Conservation (phyloP, 208 protist species). For the Naegleria fowleri region DNA sequence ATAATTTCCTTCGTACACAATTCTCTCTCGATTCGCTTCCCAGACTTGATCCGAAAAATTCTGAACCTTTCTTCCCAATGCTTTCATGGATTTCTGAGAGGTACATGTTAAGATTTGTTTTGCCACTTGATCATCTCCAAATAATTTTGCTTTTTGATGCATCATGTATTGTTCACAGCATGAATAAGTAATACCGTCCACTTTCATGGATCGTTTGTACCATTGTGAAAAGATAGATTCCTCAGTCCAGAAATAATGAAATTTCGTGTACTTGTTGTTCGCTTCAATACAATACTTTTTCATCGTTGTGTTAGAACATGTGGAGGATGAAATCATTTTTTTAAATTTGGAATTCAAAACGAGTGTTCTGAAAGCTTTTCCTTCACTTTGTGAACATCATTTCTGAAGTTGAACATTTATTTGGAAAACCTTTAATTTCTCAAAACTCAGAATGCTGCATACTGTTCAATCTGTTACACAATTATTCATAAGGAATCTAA, state of each 20-base stretch:
- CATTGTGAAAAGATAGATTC: neutral
- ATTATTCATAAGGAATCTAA: too few species aligned
- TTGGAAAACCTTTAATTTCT: too few species aligned
- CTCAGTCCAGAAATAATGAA: neutral
- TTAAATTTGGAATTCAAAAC: too few species aligned
- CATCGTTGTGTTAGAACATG: too few species aligned
- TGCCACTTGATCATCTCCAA: conserved; percentile 1
- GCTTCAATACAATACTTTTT: neutral
- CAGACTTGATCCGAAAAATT: conserved; percentile 12
- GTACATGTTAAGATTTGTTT: neutral
- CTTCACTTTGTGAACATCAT: too few species aligned
- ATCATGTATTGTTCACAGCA: conserved; percentile 36
- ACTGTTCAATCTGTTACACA: too few species aligned
- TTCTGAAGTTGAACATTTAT: too few species aligned
- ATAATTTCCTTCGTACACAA: conserved; percentile 5
- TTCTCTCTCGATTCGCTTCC: neutral
- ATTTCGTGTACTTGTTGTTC: neutral
- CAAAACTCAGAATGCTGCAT: too few species aligned
- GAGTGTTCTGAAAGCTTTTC: too few species aligned
- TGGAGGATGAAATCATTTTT: neutral
- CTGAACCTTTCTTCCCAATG: conserved; percentile 20
- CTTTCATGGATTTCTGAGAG: conserved; percentile 15
- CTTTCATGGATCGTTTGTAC: neutral
- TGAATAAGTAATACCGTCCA: neutral
- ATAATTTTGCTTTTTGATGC: conserved; percentile 31